Evolutionary conservation across 2,329 filamentous ascomycete species (phyloP).

Genomic region (Clarireedia paspali): DNA sequence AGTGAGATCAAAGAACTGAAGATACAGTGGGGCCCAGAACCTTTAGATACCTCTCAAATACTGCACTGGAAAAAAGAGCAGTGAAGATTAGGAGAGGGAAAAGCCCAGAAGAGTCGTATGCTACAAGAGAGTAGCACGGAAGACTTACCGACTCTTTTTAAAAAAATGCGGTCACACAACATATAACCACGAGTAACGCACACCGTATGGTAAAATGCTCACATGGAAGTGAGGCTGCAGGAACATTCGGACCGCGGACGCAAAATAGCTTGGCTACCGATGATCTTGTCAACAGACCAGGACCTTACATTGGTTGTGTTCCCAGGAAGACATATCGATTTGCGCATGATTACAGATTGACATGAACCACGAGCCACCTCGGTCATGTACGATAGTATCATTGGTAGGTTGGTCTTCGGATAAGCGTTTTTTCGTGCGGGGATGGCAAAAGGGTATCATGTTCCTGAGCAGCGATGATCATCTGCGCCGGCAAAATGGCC

Average conservation of each 20-base stretch:
- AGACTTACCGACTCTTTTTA: not conserved
- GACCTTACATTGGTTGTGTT: constrained; percentile 4
- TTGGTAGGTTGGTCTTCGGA: constrained; percentile 3
- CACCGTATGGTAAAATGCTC: not conserved
- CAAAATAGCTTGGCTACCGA: constrained; percentile 6
- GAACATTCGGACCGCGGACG: constrained; percentile 1
- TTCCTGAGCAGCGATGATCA: constrained; percentile 8
- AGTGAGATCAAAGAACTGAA: not conserved
- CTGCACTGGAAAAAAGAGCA: not conserved
- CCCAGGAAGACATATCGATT: not conserved
- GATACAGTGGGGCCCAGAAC: too few relatives aligned
- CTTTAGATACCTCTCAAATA: not conserved
- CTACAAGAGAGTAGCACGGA: not conserved
- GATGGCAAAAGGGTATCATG: not conserved
- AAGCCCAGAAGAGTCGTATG: not conserved
- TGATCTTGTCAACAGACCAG: constrained; percentile 6
- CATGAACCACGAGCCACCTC: constrained; percentile 1
- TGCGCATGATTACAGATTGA: constrained; percentile 1
- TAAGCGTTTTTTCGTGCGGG: not conserved
- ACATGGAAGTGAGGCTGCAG: constrained; percentile 6
- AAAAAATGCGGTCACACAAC: not conserved
- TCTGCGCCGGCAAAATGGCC: constrained; percentile 6
- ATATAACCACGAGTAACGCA: not conserved
- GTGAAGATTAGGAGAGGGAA: not conserved
- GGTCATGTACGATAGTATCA: not conserved